A percentile compares a stretch with the other conserved stretches of the same genome.
phyloP scores from a whole-genome alignment of 1,284 basidiomycete genomes.

The Pyrrhoderma lamaoense region DNA sequence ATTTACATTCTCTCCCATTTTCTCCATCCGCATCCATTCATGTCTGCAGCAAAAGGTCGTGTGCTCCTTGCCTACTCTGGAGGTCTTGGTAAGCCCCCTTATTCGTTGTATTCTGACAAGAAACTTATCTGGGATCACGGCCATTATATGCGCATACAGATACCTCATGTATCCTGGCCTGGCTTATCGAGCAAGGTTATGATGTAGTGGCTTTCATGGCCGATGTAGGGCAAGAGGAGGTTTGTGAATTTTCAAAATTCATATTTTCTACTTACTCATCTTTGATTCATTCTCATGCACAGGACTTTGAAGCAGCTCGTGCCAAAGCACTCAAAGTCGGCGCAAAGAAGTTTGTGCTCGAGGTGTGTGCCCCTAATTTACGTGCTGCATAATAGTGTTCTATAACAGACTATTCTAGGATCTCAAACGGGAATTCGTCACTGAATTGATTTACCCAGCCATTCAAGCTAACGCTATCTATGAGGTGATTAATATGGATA shows the following conservation, averaged over 20 bases:
- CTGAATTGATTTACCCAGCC: slow-evolving; percentile 95
- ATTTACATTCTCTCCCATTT: background rate
- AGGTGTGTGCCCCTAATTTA: slow-evolving; percentile 38
- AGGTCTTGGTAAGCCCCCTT: slow-evolving; percentile 73
- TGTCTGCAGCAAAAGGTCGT: slow-evolving; percentile 56
- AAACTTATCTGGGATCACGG: background rate
- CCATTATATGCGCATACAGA: slow-evolving; percentile 41
- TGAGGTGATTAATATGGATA: slow-evolving; percentile 49
- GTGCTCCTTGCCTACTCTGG: slow-evolving; percentile 96
- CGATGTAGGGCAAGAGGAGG: slow-evolving; percentile 97
- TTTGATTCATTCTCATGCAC: slow-evolving; percentile 1
- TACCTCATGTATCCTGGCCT: slow-evolving; percentile 94
- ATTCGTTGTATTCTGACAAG: slow-evolving; percentile 1
- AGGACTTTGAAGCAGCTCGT: slow-evolving; percentile 94
- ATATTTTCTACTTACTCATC: background rate
- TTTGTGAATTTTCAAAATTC: slow-evolving; percentile 25
- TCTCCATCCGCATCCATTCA: slow-evolving; percentile 5
- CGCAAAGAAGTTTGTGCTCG: slow-evolving; percentile 92
- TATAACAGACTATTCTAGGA: slow-evolving; percentile 47
- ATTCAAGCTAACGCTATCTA: slow-evolving; percentile 99
- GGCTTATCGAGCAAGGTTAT: slow-evolving; percentile 97
- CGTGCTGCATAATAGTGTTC: background rate
- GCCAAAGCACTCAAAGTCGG: slow-evolving; percentile 90
- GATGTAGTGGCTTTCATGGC: slow-evolving; percentile 99
- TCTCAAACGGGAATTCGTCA: slow-evolving; percentile 91